Conservation (phyloP, 805 yeast species). For the Metschnikowia matae region DNA sequence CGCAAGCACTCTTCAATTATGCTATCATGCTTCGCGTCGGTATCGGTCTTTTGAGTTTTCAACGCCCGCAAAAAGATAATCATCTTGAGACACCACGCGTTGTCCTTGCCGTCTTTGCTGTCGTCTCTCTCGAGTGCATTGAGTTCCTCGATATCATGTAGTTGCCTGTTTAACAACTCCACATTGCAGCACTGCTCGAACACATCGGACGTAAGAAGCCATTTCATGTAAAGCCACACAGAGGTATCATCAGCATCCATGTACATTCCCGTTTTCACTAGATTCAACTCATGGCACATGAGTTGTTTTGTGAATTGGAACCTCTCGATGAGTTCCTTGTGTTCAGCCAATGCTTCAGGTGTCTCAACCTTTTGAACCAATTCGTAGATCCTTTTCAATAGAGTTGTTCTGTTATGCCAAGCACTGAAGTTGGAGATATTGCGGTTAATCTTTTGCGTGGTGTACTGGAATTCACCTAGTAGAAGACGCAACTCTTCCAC, state of each 20-base stretch:
- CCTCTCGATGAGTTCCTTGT: conserved; percentile 13
- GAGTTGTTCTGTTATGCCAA: conserved; percentile 82
- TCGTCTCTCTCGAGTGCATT: conserved; percentile 73
- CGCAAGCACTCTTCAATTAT: conserved; percentile 35
- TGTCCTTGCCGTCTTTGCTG: conserved; percentile 45
- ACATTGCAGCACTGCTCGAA: conserved; percentile 20
- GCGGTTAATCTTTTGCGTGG: conserved; percentile 70
- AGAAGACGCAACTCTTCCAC: not conserved
- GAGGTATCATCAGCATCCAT: conserved; percentile 95
- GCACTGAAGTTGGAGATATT: conserved; percentile 94
- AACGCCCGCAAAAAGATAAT: conserved; percentile 44
- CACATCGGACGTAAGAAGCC: conserved; percentile 57
- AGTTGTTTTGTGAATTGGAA: conserved; percentile 33
- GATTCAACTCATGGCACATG: conserved; percentile 55
- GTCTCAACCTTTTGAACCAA: conserved; percentile 5
- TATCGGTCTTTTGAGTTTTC: conserved; percentile 13
- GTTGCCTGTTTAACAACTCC: conserved; percentile 42
- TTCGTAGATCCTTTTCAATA: conserved; percentile 52
- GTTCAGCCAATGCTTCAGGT: not conserved
- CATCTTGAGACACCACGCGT: conserved; percentile 73
- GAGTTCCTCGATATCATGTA: conserved; percentile 52
- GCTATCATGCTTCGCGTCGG: not conserved
- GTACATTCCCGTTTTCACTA: conserved; percentile 77
- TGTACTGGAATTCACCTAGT: conserved; percentile 66
- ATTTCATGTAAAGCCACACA: conserved; percentile 82